Evolutionary conservation across 2,329 filamentous ascomycete species (phyloP), one percentile per base, ranked within the genome.

Genomic region (Davidsoniella neocaledoniae): DNA sequence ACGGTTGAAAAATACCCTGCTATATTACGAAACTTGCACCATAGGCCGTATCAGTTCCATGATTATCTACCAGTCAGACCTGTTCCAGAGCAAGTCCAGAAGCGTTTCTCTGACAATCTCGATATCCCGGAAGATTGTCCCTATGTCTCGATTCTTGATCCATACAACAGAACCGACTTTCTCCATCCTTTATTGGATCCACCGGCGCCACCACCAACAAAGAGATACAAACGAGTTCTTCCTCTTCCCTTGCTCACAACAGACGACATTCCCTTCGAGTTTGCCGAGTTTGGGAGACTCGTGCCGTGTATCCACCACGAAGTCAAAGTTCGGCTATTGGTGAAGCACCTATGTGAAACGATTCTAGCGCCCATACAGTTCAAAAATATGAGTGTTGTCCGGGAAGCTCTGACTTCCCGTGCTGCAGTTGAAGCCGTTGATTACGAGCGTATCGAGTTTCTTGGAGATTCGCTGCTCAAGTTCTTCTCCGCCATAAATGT

Each of bases 381-480:
- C 36, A 61, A 62, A 0, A 63, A 82, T 54, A 55, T 76, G 2
- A 62, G 66, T 0, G 65, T 82, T 33, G 59, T 93, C 0, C 60
- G 78, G 1, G 79, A 76, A 8, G 86, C 88, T 1, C 80, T 93
- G 46, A 83, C 74, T 46, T 69, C 84, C 0, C 75, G 79, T 0
- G 69, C 69, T 1, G 77, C 84, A 0, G 59, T 63, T 2, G 77
- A 79, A 44, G 61, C 66, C 1, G 71, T 70, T 0, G 74, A 94
- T 55, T 95, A 95, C 59, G 83, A 96, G 57, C 71, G 83, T 2
- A 67, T 94, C 0, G 91, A 96, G 60, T 93, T 93, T 56, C 66
- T 95, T 0, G 91, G 91, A 0, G 90, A 96, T 58, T 79, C 78
- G 0, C 69, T 94, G 1, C 69, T 96, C 37, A 96, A 96, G 58